Evolutionary conservation across 2,329 filamentous ascomycete genomes (phyloP), one percentile per base, ranked within the genome.

Genomic region (Aspergillus transmontanensis): DNA sequence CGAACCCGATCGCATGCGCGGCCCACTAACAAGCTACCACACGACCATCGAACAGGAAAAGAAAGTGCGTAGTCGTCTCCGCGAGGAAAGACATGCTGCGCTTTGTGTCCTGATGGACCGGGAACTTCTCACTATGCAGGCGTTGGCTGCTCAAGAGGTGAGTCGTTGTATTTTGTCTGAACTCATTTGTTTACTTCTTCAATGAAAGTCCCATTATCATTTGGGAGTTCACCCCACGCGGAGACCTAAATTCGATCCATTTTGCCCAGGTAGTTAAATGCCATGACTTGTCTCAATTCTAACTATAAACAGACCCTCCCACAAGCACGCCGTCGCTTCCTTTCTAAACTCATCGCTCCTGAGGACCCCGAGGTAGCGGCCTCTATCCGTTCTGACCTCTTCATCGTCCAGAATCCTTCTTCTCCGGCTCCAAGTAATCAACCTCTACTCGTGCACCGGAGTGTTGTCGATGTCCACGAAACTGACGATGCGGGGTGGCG

Each of bases 101-200:
- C 70, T 80, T 16, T 74, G 71, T n/a, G 73, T 80, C 10, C 64
- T 80, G 6, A 71, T 71, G 51, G 76, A 80, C 60, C 68, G 70
- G n/a, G 78, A 81, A 60, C 58, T 81, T 4, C 66, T 81, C 2
- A 75, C 78, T 10, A 72, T 77, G 4, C 79, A 81, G 62, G 78
- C 79, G 0, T 60, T 80, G 9, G 75, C 73, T 19, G 76, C 75
- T 23, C 71, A 75, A 23, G 73, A 78, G 67, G 79, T 81, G 30
- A 26, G 63, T 39, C 14, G 48, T 34, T 21, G 58, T 53, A 28
- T 51, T 7, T 14, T 14, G 34, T 36, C 32, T 57, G 46, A 28
- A 32, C 30, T 23, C 21, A 36, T 26, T 21, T 11, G 5, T 16
- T 41, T 41, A 19, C 16, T 9, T 36, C 16, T 19, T 41, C 39